Evolutionary conservation across 345 rosid genomes (phyloP).

Genomic region (Clarkia xantiana): DNA sequence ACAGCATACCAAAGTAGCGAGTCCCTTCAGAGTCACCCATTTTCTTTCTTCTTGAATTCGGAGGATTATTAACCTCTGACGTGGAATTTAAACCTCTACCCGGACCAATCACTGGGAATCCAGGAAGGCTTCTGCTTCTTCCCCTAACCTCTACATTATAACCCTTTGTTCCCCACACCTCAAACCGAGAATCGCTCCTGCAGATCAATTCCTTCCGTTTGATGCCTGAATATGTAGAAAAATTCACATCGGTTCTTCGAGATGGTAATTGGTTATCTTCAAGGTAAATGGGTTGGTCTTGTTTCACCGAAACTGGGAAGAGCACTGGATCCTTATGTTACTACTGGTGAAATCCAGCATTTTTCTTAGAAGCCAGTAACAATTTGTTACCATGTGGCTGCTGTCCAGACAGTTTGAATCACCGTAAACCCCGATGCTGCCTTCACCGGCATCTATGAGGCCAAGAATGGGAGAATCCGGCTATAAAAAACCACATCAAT

Average conservation of each 20-base stretch:
- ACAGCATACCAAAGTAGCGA: conserved; percentile 44
- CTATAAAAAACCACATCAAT: conserved; percentile 24
- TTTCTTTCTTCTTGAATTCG: conserved; percentile 20
- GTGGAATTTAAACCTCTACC: conserved; percentile 46
- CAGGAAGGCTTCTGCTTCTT: conserved; percentile 59
- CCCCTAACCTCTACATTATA: conserved; percentile 55
- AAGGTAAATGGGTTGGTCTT: conserved; percentile 29
- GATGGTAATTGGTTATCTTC: conserved; percentile 70
- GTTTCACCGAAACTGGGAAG: conserved; percentile 44
- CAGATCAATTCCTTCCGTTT: conserved; percentile 65
- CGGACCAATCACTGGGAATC: conserved; percentile 45
- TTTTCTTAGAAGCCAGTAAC: conserved; percentile 84
- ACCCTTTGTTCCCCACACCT: conserved; percentile 92
- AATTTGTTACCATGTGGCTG: conserved; percentile 97
- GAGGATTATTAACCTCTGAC: conserved; percentile 17
- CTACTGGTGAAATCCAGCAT: conserved; percentile 66
- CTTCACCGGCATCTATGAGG: conserved; percentile 58
- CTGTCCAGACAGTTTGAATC: conserved; percentile 96
- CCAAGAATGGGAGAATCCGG: conserved; percentile 87
- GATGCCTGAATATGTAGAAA: conserved; percentile 67
- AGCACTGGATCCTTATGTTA: conserved; percentile 62
- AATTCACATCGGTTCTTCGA: conserved; percentile 82
- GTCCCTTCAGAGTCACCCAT: conserved; percentile 29
- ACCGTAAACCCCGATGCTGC: conserved; percentile 78
- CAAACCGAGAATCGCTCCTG: conserved; percentile 68